phyloP scores from a whole-genome alignment of 192 early-diverging fungal genomes.

The Chytriomyces sp. region DNA sequence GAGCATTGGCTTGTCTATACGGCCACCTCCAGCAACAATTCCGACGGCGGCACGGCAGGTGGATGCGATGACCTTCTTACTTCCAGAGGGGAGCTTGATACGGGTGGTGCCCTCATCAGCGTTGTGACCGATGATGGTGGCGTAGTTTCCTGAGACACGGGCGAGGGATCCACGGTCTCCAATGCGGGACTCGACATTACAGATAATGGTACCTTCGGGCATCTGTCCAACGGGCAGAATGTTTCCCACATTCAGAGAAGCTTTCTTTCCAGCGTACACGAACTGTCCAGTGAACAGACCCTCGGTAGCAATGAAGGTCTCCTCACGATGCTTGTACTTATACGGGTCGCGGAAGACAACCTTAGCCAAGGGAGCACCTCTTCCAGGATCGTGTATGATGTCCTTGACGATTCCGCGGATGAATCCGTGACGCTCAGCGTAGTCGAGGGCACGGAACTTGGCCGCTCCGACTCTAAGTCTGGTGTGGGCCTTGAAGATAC shows the following conservation, averaged over 20 bases:
- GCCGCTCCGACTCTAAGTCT: conserved; percentile 93
- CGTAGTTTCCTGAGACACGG: conserved; percentile 97
- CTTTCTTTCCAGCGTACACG: conserved; percentile 97
- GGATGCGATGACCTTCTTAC: conserved; percentile 94
- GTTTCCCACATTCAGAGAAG: conserved; percentile 88
- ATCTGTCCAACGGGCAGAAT: conserved; percentile 88
- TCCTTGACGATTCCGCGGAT: conserved; percentile 97
- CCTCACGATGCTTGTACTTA: conserved; percentile 82
- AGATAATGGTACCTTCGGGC: conserved; percentile 98
- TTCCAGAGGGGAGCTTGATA: conserved; percentile 96
- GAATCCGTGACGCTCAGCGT: conserved; percentile 94
- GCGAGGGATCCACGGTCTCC: conserved; percentile 97
- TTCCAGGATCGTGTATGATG: conserved; percentile 97
- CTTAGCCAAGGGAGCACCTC: conserved; percentile 95
- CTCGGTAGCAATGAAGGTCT: conserved; percentile 97
- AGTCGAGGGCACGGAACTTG: conserved; percentile 93
- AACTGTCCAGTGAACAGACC: conserved; percentile 99
- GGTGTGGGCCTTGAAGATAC: conserved; percentile 97
- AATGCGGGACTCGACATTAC: conserved; percentile 83
- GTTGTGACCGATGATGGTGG: conserved; percentile 98
- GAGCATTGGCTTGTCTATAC: conserved; percentile 99
- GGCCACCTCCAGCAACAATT: conserved; percentile 98
- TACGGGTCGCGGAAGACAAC: conserved; percentile 67
- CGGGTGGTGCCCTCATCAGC: conserved; percentile 93
- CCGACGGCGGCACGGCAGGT: conserved; percentile 94